These are phyloP conservation scores for Trichosanthes cucumerina DNA, from an alignment of 306 rosid genomes.

Conservation along the genomic window DNA sequence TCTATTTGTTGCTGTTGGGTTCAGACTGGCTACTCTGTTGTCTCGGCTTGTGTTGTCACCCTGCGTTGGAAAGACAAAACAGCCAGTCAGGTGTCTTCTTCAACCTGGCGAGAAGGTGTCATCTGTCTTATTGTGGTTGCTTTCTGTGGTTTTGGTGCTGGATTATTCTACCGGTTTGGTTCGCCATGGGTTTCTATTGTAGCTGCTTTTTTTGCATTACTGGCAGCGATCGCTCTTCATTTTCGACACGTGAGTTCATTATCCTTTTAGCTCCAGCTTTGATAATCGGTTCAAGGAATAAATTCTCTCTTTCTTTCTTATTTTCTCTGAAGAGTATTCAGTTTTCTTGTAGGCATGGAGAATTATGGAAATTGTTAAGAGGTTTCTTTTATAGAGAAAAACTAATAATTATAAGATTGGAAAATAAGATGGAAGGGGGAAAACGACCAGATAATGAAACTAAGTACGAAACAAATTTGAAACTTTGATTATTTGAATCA, in stretches of 20 bases:
- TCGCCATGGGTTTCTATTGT: constrained; percentile 34
- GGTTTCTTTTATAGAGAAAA: background rate
- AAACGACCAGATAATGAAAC: background rate
- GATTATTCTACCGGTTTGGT: constrained; percentile 45
- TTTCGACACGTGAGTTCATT: constrained; percentile 58
- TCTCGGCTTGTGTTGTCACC: constrained; percentile 75
- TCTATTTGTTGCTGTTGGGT: constrained; percentile 14
- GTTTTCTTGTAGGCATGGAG: background rate
- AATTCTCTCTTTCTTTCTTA: background rate
- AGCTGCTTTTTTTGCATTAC: constrained; percentile 35
- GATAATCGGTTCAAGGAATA: background rate
- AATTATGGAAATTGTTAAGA: background rate
- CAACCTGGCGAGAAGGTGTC: constrained; percentile 68
- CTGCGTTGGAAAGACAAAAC: constrained; percentile 82
- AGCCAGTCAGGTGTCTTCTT: constrained; percentile 32
- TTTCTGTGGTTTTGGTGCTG: constrained; percentile 65
- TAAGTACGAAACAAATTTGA: background rate
- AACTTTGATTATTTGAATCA: background rate
- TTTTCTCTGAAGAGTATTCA: background rate
- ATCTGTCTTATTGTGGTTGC: constrained; percentile 57
- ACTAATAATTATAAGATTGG: background rate
- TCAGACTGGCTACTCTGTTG: constrained; percentile 99
- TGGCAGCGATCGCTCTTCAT: constrained; percentile 48
- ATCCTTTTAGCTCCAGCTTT: background rate
- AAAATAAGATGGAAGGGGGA: background rate